Evolutionary conservation across 2,329 filamentous ascomycete genomes (phyloP), one percentile per base, ranked within the genome.

Genomic region (Fusarium sacchari): DNA sequence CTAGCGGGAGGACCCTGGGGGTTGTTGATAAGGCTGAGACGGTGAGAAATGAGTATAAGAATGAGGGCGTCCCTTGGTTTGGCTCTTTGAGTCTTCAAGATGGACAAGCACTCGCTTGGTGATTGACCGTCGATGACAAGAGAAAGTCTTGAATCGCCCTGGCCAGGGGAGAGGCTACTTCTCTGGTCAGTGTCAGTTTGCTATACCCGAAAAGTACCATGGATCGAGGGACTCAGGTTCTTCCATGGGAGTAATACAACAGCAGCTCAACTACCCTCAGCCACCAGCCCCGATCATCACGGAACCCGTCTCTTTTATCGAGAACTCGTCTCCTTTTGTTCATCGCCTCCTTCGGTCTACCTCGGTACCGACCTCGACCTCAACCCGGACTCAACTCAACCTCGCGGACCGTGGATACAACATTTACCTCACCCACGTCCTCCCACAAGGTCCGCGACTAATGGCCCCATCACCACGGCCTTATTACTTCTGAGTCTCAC

Each of bases 401-500:
- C 42, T 47, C 30, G 32, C 60, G 47, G 55, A 37, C 32, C n/a
- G 28, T 22, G 26, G 39, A 56, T n/a, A 49, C 50, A 57, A 24
- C 43, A 75, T 74, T 76, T 75, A 37, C 73, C 67, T 72, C 73
- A 72, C 42, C 43, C 56, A 49, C 44, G 34, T 43, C 59, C 44
- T 34, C 53, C 58, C 61, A 37, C 64, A 72, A 57, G 64, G 60
- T 36, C 13, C 68, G 61, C 26, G 57, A 32, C 55, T 55, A 39
- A 56, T 76, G 57, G 61, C 36, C 73, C 75, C 76, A 70, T 75
- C 57, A 64, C 26, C 60, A 61, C 62, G 63, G 69, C 64, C 61
- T 28, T 47, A 34, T 64, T 65, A 15, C 44, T 59, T 53, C 39
- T 66, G 34, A 62, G 47, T 65, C 64, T 69, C 58, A 63, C 59